These are phyloP conservation scores for Bathelium albidoporum DNA, from an alignment of 495 filamentous ascomycete genomes.

Conservation along the genomic window DNA sequence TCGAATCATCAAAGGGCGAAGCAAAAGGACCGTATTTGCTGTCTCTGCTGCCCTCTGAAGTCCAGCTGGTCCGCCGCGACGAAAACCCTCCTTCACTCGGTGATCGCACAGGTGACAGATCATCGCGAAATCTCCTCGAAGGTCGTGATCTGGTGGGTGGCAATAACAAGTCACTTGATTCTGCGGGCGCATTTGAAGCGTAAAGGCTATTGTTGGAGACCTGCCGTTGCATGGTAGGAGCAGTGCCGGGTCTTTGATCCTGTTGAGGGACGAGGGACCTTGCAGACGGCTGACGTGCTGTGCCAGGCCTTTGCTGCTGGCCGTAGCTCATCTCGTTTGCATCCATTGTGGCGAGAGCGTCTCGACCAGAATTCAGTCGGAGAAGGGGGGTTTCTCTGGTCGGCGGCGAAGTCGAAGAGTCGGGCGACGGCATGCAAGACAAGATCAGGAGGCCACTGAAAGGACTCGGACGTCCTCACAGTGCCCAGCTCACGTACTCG, in stretches of 20 bases:
- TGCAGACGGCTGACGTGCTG: constrained; percentile 28
- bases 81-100: constrained; percentile 36
- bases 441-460: neutral
- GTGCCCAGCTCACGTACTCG: neutral
- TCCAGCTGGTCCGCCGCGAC: constrained; percentile 53
- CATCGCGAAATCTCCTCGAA: constrained; percentile 37
- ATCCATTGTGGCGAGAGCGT: constrained; percentile 37
- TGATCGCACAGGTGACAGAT: constrained; percentile 35
- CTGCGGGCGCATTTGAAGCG: constrained; percentile 31
- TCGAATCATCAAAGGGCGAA: constrained; percentile 49
- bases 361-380: constrained; percentile 48
- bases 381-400: constrained; percentile 42
- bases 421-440: constrained; percentile 14
- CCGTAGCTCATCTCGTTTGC: constrained; percentile 16
- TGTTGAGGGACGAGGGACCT: constrained; percentile 32
- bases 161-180: constrained; percentile 51
- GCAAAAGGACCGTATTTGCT: constrained; percentile 40
- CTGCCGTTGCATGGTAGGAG: constrained; percentile 15
- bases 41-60: constrained; percentile 48
- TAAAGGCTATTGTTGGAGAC: constrained; percentile 26
- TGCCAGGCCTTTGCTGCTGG: constrained; percentile 26
- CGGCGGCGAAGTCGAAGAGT: constrained; percentile 23
- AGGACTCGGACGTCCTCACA: neutral
- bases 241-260: constrained; percentile 23
- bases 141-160: constrained; percentile 38